Evolutionary conservation across 2,329 filamentous ascomycete genomes (phyloP), one percentile per base, ranked within the genome.

Genomic region (Dactylellina drechsleri): DNA sequence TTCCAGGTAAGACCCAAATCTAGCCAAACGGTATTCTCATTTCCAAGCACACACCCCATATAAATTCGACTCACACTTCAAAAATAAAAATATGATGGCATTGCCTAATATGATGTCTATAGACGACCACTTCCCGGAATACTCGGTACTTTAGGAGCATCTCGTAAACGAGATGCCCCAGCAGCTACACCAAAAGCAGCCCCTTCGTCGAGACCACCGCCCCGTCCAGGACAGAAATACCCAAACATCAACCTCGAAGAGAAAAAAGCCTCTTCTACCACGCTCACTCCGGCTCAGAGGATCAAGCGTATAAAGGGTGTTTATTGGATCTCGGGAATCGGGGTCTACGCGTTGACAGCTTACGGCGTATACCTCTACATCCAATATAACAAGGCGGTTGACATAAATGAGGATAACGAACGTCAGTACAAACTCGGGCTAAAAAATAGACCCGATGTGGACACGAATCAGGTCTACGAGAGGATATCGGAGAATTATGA

Each of bases 401-500:
- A 43, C 6, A 23, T 74, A 2, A 28, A 74, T 6, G 26, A 66
- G 13, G 61, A 74, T 40, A 67, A 66, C 50, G 70, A 74, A 40
- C 58, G 50, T 20, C 56, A 66, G 16, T 74, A 74, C 41, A 58
- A 15, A 15, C 62, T 74, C 7, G 62, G 70, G 4, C 10, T 67
- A 1, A 74, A 67, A 31, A 15, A 15, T 16, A 66, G 62, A 23
- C 70, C 70, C 13, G 70, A 66, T 2, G 31, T 74, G 31, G 77
- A 77, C 53, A 77, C 77, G n/a, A 64, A 76, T 26, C 67, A 79
- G 18, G 76, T 79, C 20, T 79, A 79, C 65, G 76, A 79, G 36
- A 71, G 76, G 18, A 79, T 79, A 50, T 78, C 79, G 28, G 76
- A 50, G 40, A 77, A 74, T 15, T 79, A 79, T 73, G 79, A 79